Evolutionary conservation across 2,329 filamentous ascomycete species (phyloP), one percentile per base, ranked within the genome.

Genomic region (Pseudogymnoascus verrucosus): DNA sequence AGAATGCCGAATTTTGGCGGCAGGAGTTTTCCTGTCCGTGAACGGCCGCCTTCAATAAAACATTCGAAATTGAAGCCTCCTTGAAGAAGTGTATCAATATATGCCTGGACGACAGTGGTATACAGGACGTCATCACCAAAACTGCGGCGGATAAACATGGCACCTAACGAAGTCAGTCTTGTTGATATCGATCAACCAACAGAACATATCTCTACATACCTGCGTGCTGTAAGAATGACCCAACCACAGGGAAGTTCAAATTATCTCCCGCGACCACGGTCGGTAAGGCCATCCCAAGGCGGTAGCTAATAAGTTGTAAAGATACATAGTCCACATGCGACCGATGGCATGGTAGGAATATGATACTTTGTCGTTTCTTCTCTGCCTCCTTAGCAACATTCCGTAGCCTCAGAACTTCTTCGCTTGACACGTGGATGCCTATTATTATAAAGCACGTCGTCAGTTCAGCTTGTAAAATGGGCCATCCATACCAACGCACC

Each of bases 311-410:
- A 42, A 99, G 80, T 72, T 99, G 95, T 37, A 98, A 79, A 3
- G 91, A 93, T 66, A 99, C 91, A 70, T 99, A 99, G 73, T 99
- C 95, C 67, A 98, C 90, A 73, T 99, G 95, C 2, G 91, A 96
- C 63, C 93, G 86, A 76, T 99, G 95, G 68, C 92, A 96, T 0
- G 95, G 95, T 64, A 99, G 76, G 74, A 99, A 99, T 61, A 99
- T 89, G 69, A 99, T 96, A 68, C 91, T 96, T 74, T 97, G 93
- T 75, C 95, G 96, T 73, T 95, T 91, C 74, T 85, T 85, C 64
- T 88, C 87, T 0, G 95, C 93, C 70, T 89, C 80, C 71, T 93
- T 86, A 12, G 95, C 95, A 12, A 97, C 91, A 26, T 84, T 87
- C 62, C 92, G 82, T 65, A 99, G 74, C 34, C 91, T 84, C 62